phyloP scores from a whole-genome alignment of 78 protist genomes.

The Tieghemostelium lacteum region DNA sequence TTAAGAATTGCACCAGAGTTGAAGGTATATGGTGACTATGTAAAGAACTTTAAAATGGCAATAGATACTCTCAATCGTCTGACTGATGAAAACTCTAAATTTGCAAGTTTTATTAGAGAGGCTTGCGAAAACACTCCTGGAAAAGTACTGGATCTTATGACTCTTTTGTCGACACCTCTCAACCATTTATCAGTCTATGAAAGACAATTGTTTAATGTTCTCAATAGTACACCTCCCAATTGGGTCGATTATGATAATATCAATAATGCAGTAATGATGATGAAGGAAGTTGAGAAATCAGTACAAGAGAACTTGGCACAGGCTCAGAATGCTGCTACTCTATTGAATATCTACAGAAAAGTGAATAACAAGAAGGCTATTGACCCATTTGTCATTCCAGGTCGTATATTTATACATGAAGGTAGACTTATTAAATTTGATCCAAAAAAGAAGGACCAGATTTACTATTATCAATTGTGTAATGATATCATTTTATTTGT shows the following conservation, averaged over 20 bases:
- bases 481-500: constrained; percentile 69
- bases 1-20: constrained; percentile 61
- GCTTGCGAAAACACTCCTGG: constrained; percentile 61
- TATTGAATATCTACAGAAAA: constrained; percentile 58
- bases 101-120: constrained; percentile 19
- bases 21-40: constrained; percentile 68
- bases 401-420: constrained; percentile 62
- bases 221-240: constrained; percentile 27
- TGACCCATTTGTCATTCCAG: constrained; percentile 73
- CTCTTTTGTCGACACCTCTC: constrained; percentile 60
- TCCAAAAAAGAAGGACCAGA: constrained; percentile 62
- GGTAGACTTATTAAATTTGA: constrained; percentile 64
- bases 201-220: constrained; percentile 56
- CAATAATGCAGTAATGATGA: constrained; percentile 63
- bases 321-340: constrained; percentile 65
- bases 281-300: constrained; percentile 65
- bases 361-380: constrained; percentile 49
- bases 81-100: constrained; percentile 50
- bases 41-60: constrained; percentile 73
- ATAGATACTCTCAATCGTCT: constrained; percentile 51
- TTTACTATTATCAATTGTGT: constrained; percentile 43
- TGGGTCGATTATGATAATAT: constrained; percentile 72
- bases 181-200: constrained; percentile 64
- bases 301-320: constrained; percentile 55
- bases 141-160: constrained; percentile 64